A percentile compares a stretch with the other conserved stretches of the same genome.
Conservation (phyloP, 306 rosid species). For the Gastrolobium villosum region DNA sequence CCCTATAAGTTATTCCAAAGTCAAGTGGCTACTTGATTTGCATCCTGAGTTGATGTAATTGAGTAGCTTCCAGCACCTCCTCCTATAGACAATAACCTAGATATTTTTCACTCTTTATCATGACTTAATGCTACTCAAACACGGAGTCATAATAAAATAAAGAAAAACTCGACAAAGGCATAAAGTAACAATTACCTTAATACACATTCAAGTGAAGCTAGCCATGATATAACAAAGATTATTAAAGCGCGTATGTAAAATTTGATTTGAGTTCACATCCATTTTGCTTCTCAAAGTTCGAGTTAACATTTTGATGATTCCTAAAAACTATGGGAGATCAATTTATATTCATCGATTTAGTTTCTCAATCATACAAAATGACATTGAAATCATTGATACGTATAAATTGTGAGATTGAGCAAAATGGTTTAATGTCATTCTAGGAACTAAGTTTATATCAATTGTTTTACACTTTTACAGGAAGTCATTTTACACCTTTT, state of each 20-base stretch:
- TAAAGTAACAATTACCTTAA: neutral
- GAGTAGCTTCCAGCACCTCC: constrained; percentile 48
- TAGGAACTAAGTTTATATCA: no score
- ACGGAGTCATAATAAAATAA: neutral
- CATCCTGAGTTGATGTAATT: constrained; percentile 42
- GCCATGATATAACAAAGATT: neutral
- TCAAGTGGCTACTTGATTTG: constrained; percentile 24
- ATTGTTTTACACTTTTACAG: no score
- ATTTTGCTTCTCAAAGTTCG: no score
- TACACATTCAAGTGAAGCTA: neutral
- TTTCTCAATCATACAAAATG: no score
- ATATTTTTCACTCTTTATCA: neutral
- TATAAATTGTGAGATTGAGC: no score
- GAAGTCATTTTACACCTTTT: no score
- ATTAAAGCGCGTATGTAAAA: neutral
- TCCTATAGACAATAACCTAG: constrained; percentile 47
- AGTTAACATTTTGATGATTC: no score
- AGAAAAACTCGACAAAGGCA: neutral
- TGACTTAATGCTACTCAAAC: neutral
- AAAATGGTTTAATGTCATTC: no score
- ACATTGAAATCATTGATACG: no score
- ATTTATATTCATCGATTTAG: no score
- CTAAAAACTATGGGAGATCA: no score
- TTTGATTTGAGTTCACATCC: neutral
- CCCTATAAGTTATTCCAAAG: constrained; percentile 52